These are phyloP conservation scores for Phyllosticta citribraziliensis DNA, from an alignment of 2,329 filamentous ascomycete species.

Conservation along the genomic window DNA sequence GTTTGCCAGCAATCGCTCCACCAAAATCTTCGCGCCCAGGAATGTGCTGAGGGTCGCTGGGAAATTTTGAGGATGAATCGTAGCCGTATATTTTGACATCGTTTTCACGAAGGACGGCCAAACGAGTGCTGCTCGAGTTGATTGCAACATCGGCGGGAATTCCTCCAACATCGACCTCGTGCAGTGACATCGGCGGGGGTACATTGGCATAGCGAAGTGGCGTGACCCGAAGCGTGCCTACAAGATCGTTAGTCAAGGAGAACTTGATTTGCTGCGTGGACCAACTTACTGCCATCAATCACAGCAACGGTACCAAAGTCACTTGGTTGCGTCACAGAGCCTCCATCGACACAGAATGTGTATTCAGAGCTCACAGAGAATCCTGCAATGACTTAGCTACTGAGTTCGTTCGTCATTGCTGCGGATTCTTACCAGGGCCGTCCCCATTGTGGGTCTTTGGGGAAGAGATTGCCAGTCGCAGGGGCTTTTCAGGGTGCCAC, in stretches of 20 bases:
- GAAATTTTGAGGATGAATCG: constrained; percentile 48
- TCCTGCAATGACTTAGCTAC: constrained; percentile 20
- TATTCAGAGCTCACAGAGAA: constrained; percentile 55
- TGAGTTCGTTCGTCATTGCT: not conserved
- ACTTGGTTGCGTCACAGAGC: constrained; percentile 58
- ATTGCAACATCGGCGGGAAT: constrained; percentile 68
- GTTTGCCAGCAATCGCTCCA: constrained; percentile 8
- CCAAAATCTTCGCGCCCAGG: not conserved
- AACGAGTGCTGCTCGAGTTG: constrained; percentile 30
- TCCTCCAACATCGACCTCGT: constrained; percentile 54
- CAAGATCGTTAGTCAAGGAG: constrained; percentile 13
- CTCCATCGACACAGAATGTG: constrained; percentile 56
- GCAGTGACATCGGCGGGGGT: constrained; percentile 85
- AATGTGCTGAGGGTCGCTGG: constrained; percentile 25
- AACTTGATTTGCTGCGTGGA: not conserved
- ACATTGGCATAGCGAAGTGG: constrained; percentile 75
- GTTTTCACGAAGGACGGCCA: constrained; percentile 62
- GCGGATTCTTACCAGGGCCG: constrained; percentile 14
- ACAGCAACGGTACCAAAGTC: constrained; percentile 76
- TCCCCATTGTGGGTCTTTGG: not conserved
- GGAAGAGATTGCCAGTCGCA: constrained; percentile 52
- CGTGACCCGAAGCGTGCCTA: constrained; percentile 64
- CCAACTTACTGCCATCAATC: constrained; percentile 60
- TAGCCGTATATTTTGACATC: constrained; percentile 63
- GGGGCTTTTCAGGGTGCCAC: constrained; percentile 82